These are phyloP conservation scores for Chlamydomonas eustigma DNA, from an alignment of 139 green algal genomes.

Conservation along the genomic window DNA sequence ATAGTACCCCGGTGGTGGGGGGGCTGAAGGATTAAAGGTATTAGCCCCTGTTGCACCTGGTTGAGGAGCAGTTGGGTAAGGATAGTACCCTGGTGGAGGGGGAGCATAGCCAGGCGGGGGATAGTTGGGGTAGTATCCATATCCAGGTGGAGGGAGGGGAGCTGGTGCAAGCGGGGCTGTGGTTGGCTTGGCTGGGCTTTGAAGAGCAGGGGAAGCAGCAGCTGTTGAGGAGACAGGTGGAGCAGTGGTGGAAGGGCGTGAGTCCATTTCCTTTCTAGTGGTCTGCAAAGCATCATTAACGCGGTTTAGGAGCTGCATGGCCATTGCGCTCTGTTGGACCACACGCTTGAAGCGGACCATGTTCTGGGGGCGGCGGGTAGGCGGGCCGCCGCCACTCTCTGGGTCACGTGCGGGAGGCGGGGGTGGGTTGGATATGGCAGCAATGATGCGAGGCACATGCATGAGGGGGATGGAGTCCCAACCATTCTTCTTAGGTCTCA, in stretches of 20 bases:
- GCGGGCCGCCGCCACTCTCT: background rate
- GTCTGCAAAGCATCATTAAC: conserved; percentile 27
- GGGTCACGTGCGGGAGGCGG: conserved; percentile 11
- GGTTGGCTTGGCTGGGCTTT: background rate
- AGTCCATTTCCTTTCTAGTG: background rate
- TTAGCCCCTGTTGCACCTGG: background rate
- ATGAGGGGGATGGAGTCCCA: conserved; percentile 38
- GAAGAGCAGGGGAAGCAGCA: background rate
- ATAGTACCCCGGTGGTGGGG: background rate
- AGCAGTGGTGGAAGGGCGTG: background rate
- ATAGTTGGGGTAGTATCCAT: no score
- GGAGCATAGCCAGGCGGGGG: conserved; percentile 3
- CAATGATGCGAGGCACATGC: conserved; percentile 42
- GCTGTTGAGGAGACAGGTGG: no score
- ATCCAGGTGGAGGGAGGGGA: background rate
- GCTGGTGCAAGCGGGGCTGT: background rate
- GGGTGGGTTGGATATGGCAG: conserved; percentile 34
- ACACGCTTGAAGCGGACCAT: conserved; percentile 42
- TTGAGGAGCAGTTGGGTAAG: background rate
- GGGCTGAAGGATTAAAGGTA: background rate
- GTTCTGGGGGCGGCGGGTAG: conserved; percentile 14
- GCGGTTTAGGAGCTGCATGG: conserved; percentile 36
- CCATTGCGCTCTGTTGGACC: conserved; percentile 36
- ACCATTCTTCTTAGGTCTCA: conserved; percentile 17
- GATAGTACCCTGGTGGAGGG: conserved; percentile 2